Evolutionary conservation across 345 rosid genomes (phyloP).

Genomic region (Citrus sinensis): DNA sequence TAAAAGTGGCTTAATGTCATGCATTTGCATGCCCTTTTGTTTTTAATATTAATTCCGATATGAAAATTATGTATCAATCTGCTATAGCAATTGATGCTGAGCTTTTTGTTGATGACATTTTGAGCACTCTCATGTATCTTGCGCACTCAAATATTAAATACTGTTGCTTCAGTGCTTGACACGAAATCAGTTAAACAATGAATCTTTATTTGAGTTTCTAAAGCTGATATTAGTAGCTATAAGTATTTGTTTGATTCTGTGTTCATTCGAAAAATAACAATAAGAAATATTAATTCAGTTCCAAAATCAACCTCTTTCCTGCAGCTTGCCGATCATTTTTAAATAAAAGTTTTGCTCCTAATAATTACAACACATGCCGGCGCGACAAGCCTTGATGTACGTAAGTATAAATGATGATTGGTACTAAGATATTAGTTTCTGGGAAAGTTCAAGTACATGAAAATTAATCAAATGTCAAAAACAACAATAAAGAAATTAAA

Average conservation of each 20-base stretch:
- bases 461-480: neutral
- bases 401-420: neutral
- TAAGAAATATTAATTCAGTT: neutral
- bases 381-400: neutral
- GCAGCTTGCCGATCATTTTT: neutral
- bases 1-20: too few species aligned
- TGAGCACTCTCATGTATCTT: too few species aligned
- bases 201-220: too few species aligned
- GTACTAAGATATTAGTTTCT: neutral
- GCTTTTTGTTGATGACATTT: too few species aligned
- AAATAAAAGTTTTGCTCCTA: neutral
- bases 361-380: conserved; percentile 9
- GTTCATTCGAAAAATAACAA: neutral
- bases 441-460: neutral
- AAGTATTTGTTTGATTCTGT: neutral
- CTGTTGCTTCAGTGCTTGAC: too few species aligned
- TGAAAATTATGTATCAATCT: too few species aligned
- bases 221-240: too few species aligned
- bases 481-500: neutral
- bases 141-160: too few species aligned
- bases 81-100: too few species aligned
- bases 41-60: too few species aligned
- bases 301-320: neutral
- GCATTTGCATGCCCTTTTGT: too few species aligned
- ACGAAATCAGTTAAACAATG: too few species aligned